These are phyloP conservation scores for Nyssa sinensis DNA, from an alignment of 148 eudicot genomes.

Conservation along the genomic window DNA sequence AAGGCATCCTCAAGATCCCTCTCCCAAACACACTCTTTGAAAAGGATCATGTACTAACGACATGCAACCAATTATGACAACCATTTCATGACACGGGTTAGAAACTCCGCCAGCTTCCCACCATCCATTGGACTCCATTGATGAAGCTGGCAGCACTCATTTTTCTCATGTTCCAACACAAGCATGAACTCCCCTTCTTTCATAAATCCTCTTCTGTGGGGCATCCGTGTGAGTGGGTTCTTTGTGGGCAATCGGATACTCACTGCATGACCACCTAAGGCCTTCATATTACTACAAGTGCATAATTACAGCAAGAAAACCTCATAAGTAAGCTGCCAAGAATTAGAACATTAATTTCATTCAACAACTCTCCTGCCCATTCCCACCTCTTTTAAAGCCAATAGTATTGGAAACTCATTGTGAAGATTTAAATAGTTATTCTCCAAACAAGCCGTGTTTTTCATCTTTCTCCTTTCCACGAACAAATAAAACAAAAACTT, in stretches of 20 bases:
- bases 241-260: conserved; percentile 20
- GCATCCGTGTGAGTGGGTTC: conserved; percentile 14
- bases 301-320: conserved; percentile 65
- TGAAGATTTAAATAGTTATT: neutral
- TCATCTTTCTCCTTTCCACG: neutral
- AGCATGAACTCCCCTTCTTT: neutral
- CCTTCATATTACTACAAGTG: conserved; percentile 50
- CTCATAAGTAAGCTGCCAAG: conserved; percentile 51
- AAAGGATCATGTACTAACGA: neutral
- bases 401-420: neutral
- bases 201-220: neutral
- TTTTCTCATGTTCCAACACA: neutral
- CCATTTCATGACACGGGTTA: neutral
- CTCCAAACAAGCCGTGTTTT: neutral
- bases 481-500: too few species aligned
- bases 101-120: neutral
- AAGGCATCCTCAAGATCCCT: neutral
- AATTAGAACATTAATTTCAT: conserved; percentile 50
- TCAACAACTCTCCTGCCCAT: neutral
- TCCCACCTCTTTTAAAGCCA: neutral
- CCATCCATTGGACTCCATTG: neutral
- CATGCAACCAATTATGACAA: neutral
- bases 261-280: conserved; percentile 52
- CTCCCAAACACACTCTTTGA: neutral
- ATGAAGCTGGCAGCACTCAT: neutral